phyloP scores from a whole-genome alignment of 306 rosid species.

The Acacia crassicarpa region DNA sequence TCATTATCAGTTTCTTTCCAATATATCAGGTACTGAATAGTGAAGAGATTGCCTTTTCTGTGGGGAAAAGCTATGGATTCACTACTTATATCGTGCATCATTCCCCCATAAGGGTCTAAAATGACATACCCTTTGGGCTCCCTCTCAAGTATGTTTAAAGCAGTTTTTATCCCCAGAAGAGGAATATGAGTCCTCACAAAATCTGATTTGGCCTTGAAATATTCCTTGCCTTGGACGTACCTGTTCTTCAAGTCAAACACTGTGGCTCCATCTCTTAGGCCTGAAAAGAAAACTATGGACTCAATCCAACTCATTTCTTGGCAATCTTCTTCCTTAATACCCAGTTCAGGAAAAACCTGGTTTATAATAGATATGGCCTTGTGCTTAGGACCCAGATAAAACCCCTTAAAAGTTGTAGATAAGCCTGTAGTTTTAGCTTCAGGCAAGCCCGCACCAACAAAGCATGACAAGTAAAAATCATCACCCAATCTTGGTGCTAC shows the following conservation, averaged over 20 bases:
- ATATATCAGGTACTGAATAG: slow-evolving; percentile 66
- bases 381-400: slow-evolving; percentile 47
- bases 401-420: slow-evolving; percentile 60
- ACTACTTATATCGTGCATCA: slow-evolving; percentile 60
- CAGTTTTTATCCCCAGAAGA: slow-evolving; percentile 42
- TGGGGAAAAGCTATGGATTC: slow-evolving; percentile 76
- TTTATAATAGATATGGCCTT: slow-evolving; percentile 40
- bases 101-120: slow-evolving; percentile 75
- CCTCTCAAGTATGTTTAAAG: slow-evolving; percentile 49
- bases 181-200: slow-evolving; percentile 49
- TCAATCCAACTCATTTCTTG: slow-evolving; percentile 80
- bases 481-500: slow-evolving; percentile 60
- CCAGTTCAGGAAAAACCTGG: slow-evolving; percentile 51
- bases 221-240: slow-evolving; percentile 44
- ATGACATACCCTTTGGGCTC: slow-evolving; percentile 64
- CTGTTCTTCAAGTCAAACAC: slow-evolving; percentile 53
- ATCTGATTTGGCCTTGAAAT: slow-evolving; percentile 79
- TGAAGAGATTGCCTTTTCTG: slow-evolving; percentile 60
- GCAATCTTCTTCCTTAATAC: slow-evolving; percentile 48
- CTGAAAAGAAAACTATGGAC: slow-evolving; percentile 66
- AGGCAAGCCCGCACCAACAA: slow-evolving; percentile 64
- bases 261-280: slow-evolving; percentile 42
- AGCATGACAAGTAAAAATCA: slow-evolving; percentile 65
- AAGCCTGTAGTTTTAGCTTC: slow-evolving; percentile 43
- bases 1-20: slow-evolving; percentile 57